Evolutionary conservation across 306 rosid genomes (phyloP).

Genomic region (Myrica gale): DNA sequence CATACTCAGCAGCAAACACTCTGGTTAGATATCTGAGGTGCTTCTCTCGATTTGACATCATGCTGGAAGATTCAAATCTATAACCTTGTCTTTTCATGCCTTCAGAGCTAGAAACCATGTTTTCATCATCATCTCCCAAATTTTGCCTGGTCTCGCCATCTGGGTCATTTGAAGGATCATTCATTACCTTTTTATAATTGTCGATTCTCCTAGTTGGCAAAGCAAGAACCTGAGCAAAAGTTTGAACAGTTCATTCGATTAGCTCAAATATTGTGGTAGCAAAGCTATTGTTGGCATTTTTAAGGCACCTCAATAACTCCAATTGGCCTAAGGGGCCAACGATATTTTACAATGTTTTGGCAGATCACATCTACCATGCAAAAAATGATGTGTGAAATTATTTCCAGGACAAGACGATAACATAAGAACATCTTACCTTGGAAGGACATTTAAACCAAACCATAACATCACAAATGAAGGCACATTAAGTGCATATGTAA

Average conservation of each 20-base stretch:
- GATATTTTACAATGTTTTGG: constrained; percentile 2
- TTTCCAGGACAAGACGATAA: not conserved
- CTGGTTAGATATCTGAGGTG: constrained; percentile 96
- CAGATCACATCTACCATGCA: not conserved
- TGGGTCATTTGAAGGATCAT: constrained; percentile 48
- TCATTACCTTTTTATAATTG: constrained; percentile 36
- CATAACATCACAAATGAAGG: not conserved
- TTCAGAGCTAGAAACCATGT: constrained; percentile 75
- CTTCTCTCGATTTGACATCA: constrained; percentile 62
- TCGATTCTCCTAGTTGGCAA: constrained; percentile 60
- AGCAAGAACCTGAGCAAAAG: constrained; percentile 75
- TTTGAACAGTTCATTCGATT: constrained; percentile 28
- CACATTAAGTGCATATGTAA: not conserved
- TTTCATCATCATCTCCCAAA: constrained; percentile 70
- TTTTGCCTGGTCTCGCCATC: constrained; percentile 58
- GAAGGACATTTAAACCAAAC: not conserved
- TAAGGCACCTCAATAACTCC: not conserved
- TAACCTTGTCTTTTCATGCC: constrained; percentile 29
- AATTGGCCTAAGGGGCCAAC: not conserved
- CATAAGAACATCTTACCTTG: not conserved
- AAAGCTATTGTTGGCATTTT: not conserved
- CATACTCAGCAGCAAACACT: constrained; percentile 97
- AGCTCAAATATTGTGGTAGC: not conserved
- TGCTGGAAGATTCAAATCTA: constrained; percentile 48
- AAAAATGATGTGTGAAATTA: not conserved